Evolutionary conservation across 768 basidiomycete species (phyloP).

Genomic region (Phlebiopsis gigantea): DNA sequence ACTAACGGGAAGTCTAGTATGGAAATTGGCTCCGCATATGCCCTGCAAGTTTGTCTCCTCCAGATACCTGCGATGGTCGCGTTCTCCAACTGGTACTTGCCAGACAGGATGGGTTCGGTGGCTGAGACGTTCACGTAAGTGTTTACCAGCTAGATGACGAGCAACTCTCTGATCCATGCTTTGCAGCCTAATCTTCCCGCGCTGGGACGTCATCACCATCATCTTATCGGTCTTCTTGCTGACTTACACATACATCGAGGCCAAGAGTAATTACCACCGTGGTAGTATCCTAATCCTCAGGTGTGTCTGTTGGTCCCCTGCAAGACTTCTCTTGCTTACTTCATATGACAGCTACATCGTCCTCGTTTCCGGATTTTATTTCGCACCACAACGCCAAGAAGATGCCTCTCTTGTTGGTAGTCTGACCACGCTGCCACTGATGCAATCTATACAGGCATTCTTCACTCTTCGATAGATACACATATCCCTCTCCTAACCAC

Average conservation of each 20-base stretch:
- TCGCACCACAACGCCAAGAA: slow-evolving; percentile 49
- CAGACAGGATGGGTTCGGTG: slow-evolving; percentile 77
- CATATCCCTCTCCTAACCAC: too few relatives aligned
- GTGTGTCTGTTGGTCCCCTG: slow-evolving; percentile 33
- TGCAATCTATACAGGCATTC: slow-evolving; percentile 12
- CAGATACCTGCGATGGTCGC: slow-evolving; percentile 99
- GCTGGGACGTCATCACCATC: slow-evolving; percentile 95
- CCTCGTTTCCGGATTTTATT: slow-evolving; percentile 88
- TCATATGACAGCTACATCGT: slow-evolving; percentile 74
- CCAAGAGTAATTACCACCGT: slow-evolving; percentile 97
- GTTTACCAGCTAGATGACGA: neutral
- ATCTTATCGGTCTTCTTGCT: slow-evolving; percentile 95
- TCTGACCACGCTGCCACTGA: slow-evolving; percentile 4
- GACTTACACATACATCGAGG: slow-evolving; percentile 98
- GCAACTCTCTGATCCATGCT: slow-evolving; percentile 1
- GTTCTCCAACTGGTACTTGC: slow-evolving; percentile 93
- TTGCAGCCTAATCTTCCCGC: slow-evolving; percentile 87
- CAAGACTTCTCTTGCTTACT: slow-evolving; percentile 9
- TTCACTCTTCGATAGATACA: slow-evolving; percentile 5
- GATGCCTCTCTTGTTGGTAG: slow-evolving; percentile 13
- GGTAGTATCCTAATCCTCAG: slow-evolving; percentile 94
- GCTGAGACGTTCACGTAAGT: slow-evolving; percentile 93
- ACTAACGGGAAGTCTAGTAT: slow-evolving; percentile 48
- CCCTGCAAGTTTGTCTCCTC: slow-evolving; percentile 93
- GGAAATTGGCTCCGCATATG: slow-evolving; percentile 99